phyloP scores from a whole-genome alignment of 305 asterid species.

The Rubia tinctorum region DNA sequence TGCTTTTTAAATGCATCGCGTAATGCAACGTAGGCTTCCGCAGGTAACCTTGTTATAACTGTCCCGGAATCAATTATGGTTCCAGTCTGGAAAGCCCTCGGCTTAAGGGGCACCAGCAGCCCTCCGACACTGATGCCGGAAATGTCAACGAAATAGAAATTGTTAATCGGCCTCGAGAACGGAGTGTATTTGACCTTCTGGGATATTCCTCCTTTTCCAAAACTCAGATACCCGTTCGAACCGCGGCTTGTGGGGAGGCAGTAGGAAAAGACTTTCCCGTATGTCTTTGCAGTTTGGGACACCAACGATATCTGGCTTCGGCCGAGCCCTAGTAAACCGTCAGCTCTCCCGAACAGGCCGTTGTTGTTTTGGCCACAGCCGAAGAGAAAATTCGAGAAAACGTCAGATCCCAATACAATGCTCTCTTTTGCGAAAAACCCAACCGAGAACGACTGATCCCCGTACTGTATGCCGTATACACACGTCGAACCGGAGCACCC shows the following conservation, averaged over 20 bases:
- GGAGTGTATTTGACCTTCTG: slow-evolving; percentile 41
- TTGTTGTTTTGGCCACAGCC: slow-evolving; percentile 75
- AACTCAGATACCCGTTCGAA: slow-evolving; percentile 62
- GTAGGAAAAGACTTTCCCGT: slow-evolving; percentile 64
- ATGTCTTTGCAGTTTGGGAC: slow-evolving; percentile 51
- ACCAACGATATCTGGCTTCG: slow-evolving; percentile 46
- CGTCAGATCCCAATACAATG: slow-evolving; percentile 40
- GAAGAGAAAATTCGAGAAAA: slow-evolving; percentile 41
- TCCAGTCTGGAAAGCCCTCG: slow-evolving; percentile 50
- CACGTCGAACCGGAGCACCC: slow-evolving; percentile 45
- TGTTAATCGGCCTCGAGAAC: slow-evolving; percentile 23
- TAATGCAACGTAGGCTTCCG: slow-evolving; percentile 47
- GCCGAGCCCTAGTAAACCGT: slow-evolving; percentile 78
- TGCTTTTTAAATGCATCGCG: slow-evolving; percentile 40
- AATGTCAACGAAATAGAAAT: slow-evolving; percentile 48
- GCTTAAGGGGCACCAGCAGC: slow-evolving; percentile 31
- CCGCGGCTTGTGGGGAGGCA: slow-evolving; percentile 66
- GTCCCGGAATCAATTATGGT: slow-evolving; percentile 85
- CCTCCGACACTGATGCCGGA: slow-evolving; percentile 47
- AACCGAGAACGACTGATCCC: slow-evolving; percentile 50
- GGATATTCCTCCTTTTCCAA: slow-evolving; percentile 34
- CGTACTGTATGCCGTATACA: slow-evolving; percentile 52
- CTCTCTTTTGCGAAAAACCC: slow-evolving; percentile 56
- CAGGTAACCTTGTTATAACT: slow-evolving; percentile 68
- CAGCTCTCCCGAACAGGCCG: slow-evolving; percentile 59